phyloP scores from a whole-genome alignment of 495 filamentous ascomycete genomes.

The Tuber indicum region DNA sequence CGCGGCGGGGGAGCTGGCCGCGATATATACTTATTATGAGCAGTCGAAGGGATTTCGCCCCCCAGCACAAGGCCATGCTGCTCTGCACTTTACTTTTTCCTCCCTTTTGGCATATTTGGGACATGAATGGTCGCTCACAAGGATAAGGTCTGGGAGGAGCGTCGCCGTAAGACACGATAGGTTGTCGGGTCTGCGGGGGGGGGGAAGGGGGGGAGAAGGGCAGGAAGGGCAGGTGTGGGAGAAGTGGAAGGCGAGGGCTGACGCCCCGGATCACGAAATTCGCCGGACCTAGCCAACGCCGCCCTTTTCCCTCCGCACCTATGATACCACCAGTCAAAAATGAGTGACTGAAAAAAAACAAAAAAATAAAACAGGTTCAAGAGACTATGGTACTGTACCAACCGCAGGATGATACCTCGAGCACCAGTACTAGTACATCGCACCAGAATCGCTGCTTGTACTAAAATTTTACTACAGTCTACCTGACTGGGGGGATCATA shows the following conservation, averaged over 20 bases:
- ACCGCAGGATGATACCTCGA: too few relatives aligned
- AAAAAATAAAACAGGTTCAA: not conserved
- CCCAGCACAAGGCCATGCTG: constrained; percentile 18
- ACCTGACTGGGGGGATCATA: not conserved
- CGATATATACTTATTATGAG: constrained; percentile 30
- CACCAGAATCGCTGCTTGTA: not conserved
- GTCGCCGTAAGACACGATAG: constrained; percentile 29
- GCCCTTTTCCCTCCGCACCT: not conserved
- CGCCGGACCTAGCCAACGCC: not conserved
- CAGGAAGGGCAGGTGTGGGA: not conserved
- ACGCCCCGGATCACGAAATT: not conserved
- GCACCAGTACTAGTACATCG: not conserved
- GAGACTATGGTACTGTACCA: not conserved
- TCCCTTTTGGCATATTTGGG: constrained; percentile 25
- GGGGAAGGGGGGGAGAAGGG: not conserved
- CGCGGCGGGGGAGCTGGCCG: constrained; percentile 31
- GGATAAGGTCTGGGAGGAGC: constrained; percentile 22
- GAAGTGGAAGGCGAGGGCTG: not conserved
- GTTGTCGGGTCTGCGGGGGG: constrained; percentile 24
- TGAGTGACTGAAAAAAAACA: not conserved
- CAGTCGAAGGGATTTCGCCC: constrained; percentile 15
- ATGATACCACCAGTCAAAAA: not conserved
- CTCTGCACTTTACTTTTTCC: constrained; percentile 23
- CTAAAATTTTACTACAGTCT: not conserved
- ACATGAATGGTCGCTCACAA: constrained; percentile 30